Evolutionary conservation across 176 grass and related monocot species (phyloP).

Genomic region (Triticum turgidum): DNA sequence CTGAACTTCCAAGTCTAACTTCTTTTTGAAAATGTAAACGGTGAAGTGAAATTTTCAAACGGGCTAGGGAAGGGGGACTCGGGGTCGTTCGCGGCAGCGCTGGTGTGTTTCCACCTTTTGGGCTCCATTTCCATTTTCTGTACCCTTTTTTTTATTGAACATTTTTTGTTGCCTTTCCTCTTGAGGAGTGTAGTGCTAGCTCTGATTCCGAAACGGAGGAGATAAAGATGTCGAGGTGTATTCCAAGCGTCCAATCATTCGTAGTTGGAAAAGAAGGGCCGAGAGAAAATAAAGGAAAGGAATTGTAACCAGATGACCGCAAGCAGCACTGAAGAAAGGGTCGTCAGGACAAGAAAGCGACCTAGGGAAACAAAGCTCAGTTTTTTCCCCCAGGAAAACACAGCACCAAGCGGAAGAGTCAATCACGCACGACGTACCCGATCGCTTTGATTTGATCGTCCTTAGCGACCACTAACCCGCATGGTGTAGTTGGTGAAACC

Average conservation of each 20-base stretch:
- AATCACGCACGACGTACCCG: not conserved
- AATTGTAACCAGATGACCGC: not conserved
- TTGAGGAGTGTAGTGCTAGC: not conserved
- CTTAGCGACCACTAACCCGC: not conserved
- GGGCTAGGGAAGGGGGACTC: not conserved
- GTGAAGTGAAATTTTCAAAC: not conserved
- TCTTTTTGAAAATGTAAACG: not conserved
- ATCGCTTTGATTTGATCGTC: not conserved
- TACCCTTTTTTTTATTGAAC: not conserved
- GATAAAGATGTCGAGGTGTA: conserved; percentile 14
- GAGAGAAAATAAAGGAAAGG: not conserved
- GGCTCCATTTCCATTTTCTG: not conserved
- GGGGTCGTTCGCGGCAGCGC: too few species aligned
- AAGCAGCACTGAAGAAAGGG: not conserved
- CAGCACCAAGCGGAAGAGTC: not conserved
- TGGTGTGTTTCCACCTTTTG: not conserved
- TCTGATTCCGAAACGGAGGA: not conserved
- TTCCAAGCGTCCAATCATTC: conserved; percentile 1
- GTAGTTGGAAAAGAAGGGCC: not conserved
- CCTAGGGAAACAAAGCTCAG: not conserved
- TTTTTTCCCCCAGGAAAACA: not conserved
- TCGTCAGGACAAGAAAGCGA: not conserved
- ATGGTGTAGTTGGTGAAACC: not conserved
- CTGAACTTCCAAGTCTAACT: not conserved
- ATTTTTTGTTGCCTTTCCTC: not conserved